Percentiles rank a stretch among this genome's conserved stretches.
Evolutionary conservation across 495 filamentous ascomycete species (phyloP).

Genomic region (Xylaria castorea): DNA sequence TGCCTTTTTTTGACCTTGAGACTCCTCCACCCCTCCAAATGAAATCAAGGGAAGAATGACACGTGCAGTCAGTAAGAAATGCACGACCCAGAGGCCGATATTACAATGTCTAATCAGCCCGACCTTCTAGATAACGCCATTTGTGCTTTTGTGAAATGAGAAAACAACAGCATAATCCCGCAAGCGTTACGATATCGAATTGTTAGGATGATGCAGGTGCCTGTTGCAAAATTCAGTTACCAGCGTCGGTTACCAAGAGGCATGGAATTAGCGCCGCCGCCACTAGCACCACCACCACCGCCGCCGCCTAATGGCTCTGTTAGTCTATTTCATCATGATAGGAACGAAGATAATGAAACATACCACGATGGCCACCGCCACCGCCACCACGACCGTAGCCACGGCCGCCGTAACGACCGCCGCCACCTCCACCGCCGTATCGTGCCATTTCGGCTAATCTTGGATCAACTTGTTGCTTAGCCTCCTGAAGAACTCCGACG

Average conservation of each 20-base stretch:
- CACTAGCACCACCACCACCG: constrained; percentile 29
- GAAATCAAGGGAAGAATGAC: constrained; percentile 27
- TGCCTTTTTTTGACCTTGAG: constrained; percentile 6
- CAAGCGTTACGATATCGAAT: neutral
- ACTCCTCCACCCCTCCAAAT: constrained; percentile 22
- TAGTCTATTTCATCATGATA: constrained; percentile 19
- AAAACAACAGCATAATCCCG: constrained; percentile 29
- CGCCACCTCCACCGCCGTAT: constrained; percentile 86
- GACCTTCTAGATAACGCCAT: constrained; percentile 44
- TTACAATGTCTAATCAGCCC: constrained; percentile 41
- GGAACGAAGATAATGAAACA: constrained; percentile 14
- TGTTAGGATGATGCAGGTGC: constrained; percentile 5
- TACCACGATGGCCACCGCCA: constrained; percentile 70
- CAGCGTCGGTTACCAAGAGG: constrained; percentile 57
- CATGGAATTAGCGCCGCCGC: constrained; percentile 52
- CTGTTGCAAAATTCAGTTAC: constrained; percentile 38
- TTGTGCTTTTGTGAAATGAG: constrained; percentile 37
- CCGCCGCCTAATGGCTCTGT: constrained; percentile 34
- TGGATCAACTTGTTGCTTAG: constrained; percentile 98
- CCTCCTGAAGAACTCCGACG: constrained; percentile 87
- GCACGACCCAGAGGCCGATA: constrained; percentile 28
- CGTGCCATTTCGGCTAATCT: constrained; percentile 94
- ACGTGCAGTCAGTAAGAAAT: constrained; percentile 33
- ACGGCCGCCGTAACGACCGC: constrained; percentile 65
- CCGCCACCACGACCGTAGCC: constrained; percentile 70